These are phyloP conservation scores for Fagopyrum homotropicum DNA, from an alignment of 148 eudicot species.

Conservation along the genomic window DNA sequence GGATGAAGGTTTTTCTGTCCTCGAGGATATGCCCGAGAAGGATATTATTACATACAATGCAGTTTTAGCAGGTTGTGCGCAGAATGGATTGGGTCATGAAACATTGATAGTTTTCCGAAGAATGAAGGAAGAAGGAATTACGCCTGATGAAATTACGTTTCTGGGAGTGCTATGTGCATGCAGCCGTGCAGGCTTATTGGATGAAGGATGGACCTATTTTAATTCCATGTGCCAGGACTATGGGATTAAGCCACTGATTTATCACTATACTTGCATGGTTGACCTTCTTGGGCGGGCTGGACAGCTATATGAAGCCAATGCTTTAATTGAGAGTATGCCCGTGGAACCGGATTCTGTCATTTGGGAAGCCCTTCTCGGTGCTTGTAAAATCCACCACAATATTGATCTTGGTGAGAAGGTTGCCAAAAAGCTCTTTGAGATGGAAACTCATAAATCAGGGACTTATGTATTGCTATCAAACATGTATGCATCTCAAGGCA, in stretches of 20 bases:
- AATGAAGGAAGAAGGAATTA: slow-evolving; percentile 27
- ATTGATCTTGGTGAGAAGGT: slow-evolving; percentile 27
- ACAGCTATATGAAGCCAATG: slow-evolving; percentile 28
- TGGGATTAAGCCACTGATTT: slow-evolving; percentile 25
- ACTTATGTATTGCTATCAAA: slow-evolving; percentile 31
- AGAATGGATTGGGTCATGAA: slow-evolving; percentile 34
- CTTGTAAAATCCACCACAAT: slow-evolving; percentile 28
- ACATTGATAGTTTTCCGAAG: slow-evolving; percentile 23
- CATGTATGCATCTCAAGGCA: slow-evolving; percentile 29
- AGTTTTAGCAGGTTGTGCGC: slow-evolving; percentile 39
- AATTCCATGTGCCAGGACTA: slow-evolving; percentile 25
- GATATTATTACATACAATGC: slow-evolving; percentile 39
- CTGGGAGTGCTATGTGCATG: slow-evolving; percentile 36
- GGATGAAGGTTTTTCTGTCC: slow-evolving; percentile 27
- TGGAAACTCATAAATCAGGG: slow-evolving; percentile 24
- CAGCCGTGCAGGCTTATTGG: slow-evolving; percentile 37
- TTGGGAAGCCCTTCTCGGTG: slow-evolving; percentile 41
- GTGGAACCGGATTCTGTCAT: slow-evolving; percentile 30
- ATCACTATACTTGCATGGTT: slow-evolving; percentile 38
- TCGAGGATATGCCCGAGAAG: slow-evolving; percentile 31
- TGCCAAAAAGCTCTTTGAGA: slow-evolving; percentile 24
- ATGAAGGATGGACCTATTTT: slow-evolving; percentile 22
- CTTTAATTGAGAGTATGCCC: slow-evolving; percentile 33
- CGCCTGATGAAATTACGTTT: slow-evolving; percentile 40
- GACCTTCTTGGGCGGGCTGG: slow-evolving; percentile 43